Base-by-base conservation (phyloP, 78 protist species). In the Cavenderia fasciculata region DNA sequence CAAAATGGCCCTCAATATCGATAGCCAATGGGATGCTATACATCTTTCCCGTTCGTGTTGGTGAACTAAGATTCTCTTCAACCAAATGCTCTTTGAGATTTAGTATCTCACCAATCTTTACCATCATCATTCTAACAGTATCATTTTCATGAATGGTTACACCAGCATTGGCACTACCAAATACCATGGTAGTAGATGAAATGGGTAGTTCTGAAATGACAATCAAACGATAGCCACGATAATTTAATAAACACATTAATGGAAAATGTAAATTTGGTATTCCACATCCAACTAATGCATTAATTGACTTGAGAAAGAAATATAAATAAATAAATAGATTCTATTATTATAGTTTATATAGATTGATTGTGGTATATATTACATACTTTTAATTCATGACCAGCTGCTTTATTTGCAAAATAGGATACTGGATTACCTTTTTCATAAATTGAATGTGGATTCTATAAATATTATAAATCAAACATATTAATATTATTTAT, bases 261-360 rank as follows among this genome's bases (percentile, higher is more conserved):
- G 92, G 92, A 21, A 86, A 72, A 86, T 86, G 92, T 43, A 86
- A 56, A 41, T 63, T 57, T 38, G 76, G 92, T 33, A 86, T 43
- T 12, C 74, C 75, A 36, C 72, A 56, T 25, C 57, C 27, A 4
- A 86, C 69, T 18, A 86, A 36, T 19, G 51, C 68, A 46, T 73
- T 74, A 33, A 86, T 54, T 27, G 66, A 44, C 25, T 86, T 86
- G n/a, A n/a, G n/a, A n/a, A n/a, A n/a, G n/a, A n/a, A n/a, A n/a
- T n/a, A n/a, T n/a, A n/a, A n/a, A n/a, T n/a, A n/a, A n/a, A n/a
- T n/a, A n/a, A n/a, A n/a, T n/a, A n/a, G n/a, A n/a, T n/a, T n/a
- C n/a, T n/a, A n/a, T n/a, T n/a, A n/a, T n/a, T n/a, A n/a, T n/a
- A n/a, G n/a, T n/a, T n/a, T n/a, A n/a, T n/a, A n/a, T n/a, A n/a